Evolutionary conservation across 2,329 filamentous ascomycete genomes (phyloP).

Genomic region (Aulographum hederae): DNA sequence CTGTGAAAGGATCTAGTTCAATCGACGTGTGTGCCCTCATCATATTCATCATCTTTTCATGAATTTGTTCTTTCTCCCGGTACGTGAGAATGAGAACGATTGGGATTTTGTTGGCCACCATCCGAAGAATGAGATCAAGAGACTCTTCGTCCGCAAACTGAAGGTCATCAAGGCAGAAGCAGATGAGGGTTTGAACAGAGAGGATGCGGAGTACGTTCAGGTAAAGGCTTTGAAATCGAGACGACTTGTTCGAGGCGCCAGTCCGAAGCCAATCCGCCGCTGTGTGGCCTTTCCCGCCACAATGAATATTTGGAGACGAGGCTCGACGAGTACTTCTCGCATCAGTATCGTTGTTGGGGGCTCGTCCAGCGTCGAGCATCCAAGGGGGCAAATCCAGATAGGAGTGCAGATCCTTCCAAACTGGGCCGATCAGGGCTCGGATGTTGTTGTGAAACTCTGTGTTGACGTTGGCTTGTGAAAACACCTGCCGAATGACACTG

Average conservation of each 20-base stretch:
- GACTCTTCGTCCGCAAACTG: conserved; percentile 84
- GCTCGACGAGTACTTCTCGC: conserved; percentile 7
- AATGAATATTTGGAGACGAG: conserved; percentile 18
- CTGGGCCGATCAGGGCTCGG: conserved; percentile 33
- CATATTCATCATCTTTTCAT: conserved; percentile 17
- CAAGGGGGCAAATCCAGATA: conserved; percentile 54
- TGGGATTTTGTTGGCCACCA: conserved; percentile 59
- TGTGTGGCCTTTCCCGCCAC: conserved; percentile 16
- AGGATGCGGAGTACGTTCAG: conserved; percentile 72
- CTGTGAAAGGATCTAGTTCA: conserved; percentile 51
- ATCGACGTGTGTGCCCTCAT: conserved; percentile 42
- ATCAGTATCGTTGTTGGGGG: too few species aligned
- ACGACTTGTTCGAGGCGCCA: conserved; percentile 30
- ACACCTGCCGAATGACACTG: conserved; percentile 44
- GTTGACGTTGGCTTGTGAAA: conserved; percentile 42
- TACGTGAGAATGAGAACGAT: conserved; percentile 65
- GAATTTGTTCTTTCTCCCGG: conserved; percentile 20
- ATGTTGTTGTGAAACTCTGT: conserved; percentile 43
- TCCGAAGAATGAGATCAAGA: conserved; percentile 63
- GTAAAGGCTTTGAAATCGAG: conserved; percentile 73
- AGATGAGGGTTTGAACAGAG: conserved; percentile 69
- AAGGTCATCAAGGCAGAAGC: conserved; percentile 73
- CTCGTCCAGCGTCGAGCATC: conserved; percentile 18
- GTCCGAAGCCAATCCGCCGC: conserved; percentile 27
- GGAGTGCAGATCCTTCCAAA: conserved; percentile 37